Evolutionary conservation across 129 eudicot genomes (phyloP).

Genomic region (Glebionis coronaria): DNA sequence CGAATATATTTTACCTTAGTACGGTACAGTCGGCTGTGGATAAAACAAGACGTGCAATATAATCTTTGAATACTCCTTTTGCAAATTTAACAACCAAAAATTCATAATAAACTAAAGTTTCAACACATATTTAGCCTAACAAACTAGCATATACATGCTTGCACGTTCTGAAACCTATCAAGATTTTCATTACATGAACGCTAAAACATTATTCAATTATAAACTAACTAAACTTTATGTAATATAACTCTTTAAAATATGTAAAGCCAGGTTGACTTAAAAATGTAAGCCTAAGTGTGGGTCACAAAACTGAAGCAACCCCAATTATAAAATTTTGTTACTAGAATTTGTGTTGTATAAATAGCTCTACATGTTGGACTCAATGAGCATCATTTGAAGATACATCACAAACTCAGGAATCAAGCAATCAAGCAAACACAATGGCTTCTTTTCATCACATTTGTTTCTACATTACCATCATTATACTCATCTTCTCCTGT

Average conservation of each 20-base stretch:
- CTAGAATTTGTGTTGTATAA: slow-evolving; percentile 29
- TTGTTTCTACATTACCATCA: slow-evolving; percentile 21
- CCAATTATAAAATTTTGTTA: too few relatives aligned
- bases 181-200: too few relatives aligned
- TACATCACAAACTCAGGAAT: neutral
- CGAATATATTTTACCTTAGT: neutral
- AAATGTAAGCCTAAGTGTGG: slow-evolving; percentile 31
- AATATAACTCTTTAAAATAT: neutral
- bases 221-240: too few relatives aligned
- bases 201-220: too few relatives aligned
- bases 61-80: slow-evolving; percentile 1
- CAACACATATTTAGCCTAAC: neutral
- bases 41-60: slow-evolving; percentile 19
- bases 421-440: neutral
- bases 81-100: neutral
- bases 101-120: neutral
- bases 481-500: slow-evolving; percentile 20
- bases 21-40: neutral
- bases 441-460: slow-evolving; percentile 39
- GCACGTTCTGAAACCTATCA: slow-evolving; percentile 34
- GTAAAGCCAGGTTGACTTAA: slow-evolving; percentile 17
- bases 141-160: slow-evolving; percentile 24
- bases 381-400: neutral
- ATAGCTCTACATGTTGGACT: slow-evolving; percentile 17
- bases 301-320: slow-evolving; percentile 32